Base-by-base conservation (phyloP, 2,329 filamentous ascomycete species). In the Elsinoe arachidis region DNA sequence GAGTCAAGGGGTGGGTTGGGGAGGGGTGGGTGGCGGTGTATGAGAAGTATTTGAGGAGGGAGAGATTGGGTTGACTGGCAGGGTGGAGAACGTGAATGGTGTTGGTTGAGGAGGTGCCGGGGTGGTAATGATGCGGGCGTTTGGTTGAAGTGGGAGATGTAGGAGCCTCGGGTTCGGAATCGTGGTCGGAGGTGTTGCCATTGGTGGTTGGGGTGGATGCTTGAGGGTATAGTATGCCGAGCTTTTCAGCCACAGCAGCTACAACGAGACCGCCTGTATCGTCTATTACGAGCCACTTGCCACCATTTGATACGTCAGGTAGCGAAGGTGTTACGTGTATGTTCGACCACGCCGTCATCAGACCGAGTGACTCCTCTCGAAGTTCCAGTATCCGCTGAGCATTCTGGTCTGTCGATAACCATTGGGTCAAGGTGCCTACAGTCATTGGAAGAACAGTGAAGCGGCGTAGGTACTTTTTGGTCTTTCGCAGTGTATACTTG, bases 401-500 rank as follows among this genome's bases (percentile, higher is more conserved):
- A 64, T 97, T 91, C 66, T 87, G 88, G 65, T 95, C 88, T 58
- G 86, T 78, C 52, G 96, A 73, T 66, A 92, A 78, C 76, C 87
- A 95, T 63, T 90, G 82, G 17, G 84, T 83, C 61, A 97, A 76
- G 62, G 83, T 79, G 0, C 84, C 79, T 12, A 95, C 83, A 67
- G 96, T 90, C 63, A 97, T 74, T 0, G 92, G 92, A 54, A 95
- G 71, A 1, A 93, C 82, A 0, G 87, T 89, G 67, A 99, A 97
- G 11, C 90, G 80, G 65, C 87, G 85, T 62, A 97, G 80, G 69
- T 95, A 97, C 73, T 99, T 99, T 69, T 86, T 91, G 62, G 88
- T 87, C 75, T 99, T 99, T 46, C 95, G 79, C 15, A 97, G 76
- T 67, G 93, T 96, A 73, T 99, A 99, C 72, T 99, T 99, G 43